Percentiles rank a stretch among this genome's conserved stretches.
These are phyloP conservation scores for Hippophae rhamnoides DNA, from an alignment of 306 rosid species.

Conservation along the genomic window DNA sequence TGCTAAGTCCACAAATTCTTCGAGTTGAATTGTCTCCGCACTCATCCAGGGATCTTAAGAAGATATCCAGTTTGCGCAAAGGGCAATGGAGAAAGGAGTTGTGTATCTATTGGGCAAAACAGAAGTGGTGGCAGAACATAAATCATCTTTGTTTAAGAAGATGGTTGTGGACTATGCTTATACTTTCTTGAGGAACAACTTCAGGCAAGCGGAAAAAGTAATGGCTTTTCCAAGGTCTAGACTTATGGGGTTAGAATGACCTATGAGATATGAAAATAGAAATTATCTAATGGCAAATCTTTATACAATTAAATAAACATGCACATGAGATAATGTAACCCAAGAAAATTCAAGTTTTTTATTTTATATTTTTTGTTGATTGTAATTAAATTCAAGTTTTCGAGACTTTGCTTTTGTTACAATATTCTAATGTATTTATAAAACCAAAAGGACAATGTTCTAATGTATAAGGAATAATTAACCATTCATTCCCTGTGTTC, in stretches of 20 bases:
- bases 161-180: constrained; percentile 50
- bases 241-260: constrained; percentile 66
- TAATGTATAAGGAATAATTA: no score
- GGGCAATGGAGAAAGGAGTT: constrained; percentile 49
- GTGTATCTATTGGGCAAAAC: constrained; percentile 66
- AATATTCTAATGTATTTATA: neutral
- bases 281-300: no score
- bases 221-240: constrained; percentile 40
- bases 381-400: neutral
- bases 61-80: constrained; percentile 44
- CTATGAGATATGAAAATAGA: constrained; percentile 27
- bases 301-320: neutral
- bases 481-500: no score
- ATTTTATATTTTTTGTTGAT: neutral
- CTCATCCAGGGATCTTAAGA: constrained; percentile 36
- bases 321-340: no score
- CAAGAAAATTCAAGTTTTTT: neutral
- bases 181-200: constrained; percentile 58
- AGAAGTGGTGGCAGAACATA: constrained; percentile 51
- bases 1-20: constrained; percentile 13
- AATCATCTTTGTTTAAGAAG: constrained; percentile 59
- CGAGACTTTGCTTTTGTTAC: neutral
- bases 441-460: no score
- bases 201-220: constrained; percentile 43
- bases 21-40: constrained; percentile 16